These are phyloP conservation scores for Torulaspora delbrueckii DNA, from an alignment of 805 yeast genomes.

Conservation along the genomic window DNA sequence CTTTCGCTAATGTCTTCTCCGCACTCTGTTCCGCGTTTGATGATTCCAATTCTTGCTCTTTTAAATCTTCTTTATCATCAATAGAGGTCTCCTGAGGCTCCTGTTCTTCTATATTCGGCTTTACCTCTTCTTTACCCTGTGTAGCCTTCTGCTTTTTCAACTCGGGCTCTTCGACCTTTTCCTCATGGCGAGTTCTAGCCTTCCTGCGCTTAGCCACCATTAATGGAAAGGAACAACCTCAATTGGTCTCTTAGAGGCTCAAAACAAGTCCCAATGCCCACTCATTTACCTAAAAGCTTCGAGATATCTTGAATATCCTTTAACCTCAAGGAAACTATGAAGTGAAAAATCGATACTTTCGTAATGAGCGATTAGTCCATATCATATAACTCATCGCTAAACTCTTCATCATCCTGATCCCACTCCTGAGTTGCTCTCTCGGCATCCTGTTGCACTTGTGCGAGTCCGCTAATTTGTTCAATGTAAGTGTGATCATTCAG, in stretches of 20 bases:
- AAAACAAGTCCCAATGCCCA: not conserved
- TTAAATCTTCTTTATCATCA: not conserved
- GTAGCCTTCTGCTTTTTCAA: constrained; percentile 16
- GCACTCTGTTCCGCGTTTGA: not conserved
- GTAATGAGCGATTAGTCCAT: constrained; percentile 2
- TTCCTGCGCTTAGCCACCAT: constrained; percentile 16
- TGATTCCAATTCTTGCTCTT: not conserved
- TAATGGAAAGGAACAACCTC: not conserved
- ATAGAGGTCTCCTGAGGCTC: not conserved
- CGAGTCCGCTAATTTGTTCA: constrained; percentile 75
- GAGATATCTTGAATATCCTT: not conserved
- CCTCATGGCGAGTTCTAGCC: constrained; percentile 10
- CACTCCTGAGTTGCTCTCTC: constrained; percentile 28
- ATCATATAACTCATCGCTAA: constrained; percentile 14
- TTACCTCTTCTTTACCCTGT: constrained; percentile 15
- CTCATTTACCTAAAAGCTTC: not conserved
- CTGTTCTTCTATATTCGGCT: not conserved
- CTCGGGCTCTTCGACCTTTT: constrained; percentile 11
- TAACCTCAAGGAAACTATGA: not conserved
- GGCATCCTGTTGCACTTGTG: constrained; percentile 60
- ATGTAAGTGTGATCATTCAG: constrained; percentile 61
- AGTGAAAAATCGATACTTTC: constrained; percentile 1
- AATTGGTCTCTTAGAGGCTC: not conserved
- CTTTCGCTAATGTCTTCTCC: not conserved
- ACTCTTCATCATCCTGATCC: constrained; percentile 27